Evolutionary conservation across 2,329 filamentous ascomycete genomes (phyloP), one percentile per base, ranked within the genome.

Genomic region (Hypomyces rosellus): DNA sequence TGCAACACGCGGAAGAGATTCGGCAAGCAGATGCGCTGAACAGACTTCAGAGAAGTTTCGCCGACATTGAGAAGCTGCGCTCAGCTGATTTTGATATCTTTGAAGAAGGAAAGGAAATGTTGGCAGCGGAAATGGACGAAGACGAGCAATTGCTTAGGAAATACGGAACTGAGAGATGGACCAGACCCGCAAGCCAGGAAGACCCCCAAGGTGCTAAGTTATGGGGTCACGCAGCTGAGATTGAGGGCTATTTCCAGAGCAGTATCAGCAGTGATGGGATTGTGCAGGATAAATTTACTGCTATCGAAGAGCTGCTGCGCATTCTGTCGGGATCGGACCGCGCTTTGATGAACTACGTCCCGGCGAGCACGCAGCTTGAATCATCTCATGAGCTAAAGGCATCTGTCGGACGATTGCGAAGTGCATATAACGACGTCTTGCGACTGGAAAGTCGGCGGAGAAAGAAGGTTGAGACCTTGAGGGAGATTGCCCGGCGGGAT

Each of bases 1-100:
- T 90, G 3, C 88, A 93, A 18, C 93, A 96, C 59, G 92, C 92
- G 0, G 92, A 97, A 64, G 93, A 97, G 63, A 86, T 99, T 45
- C 80, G 91, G 16, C 92, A 97, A 64, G 88, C 91, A 50, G 90
- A 96, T 61, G 92, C 89, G 0, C 74, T 96, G 33, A 83, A 86
- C 50, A 77, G 88, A 25, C 71, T 97, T 0, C 81, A 88, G 47
- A 80, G 84, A 48, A 89, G 88, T 5, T 88, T 97, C 54, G 84
- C 88, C 5, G 92, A 97, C 57, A 95, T 91, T 1, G 85, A 91
- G 45, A 96, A 92, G 66, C 73, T 99, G n/a, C 89, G 93, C 58
- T 75, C 82, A 1, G 86, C 84, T 45, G 90, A 96, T 62, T 73
- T 84, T 48, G 79, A 82, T 0, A 78, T 89, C 1, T 97, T 93